Conservation (phyloP, 2,329 filamentous ascomycete species). For the Talaromyces sp. region DNA sequence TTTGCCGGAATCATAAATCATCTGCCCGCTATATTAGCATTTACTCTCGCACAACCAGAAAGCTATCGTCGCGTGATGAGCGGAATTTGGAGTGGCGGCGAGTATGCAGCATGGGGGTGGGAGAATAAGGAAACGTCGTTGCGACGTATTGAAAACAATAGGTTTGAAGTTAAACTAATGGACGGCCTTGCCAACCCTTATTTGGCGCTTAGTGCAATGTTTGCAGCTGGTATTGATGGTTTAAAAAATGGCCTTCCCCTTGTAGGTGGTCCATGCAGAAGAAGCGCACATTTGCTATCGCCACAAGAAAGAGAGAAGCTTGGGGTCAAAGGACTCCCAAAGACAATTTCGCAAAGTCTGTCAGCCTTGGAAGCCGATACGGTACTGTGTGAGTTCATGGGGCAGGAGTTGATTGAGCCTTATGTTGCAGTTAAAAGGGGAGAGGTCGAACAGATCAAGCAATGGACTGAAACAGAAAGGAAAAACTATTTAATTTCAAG, state of each 20-base stretch:
- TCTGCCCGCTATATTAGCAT: constrained; percentile 19
- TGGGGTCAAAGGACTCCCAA: background rate
- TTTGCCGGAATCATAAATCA: constrained; percentile 21
- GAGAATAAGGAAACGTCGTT: constrained; percentile 22
- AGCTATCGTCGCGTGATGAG: constrained; percentile 20
- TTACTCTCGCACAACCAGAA: constrained; percentile 18
- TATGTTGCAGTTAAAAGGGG: constrained; percentile 7
- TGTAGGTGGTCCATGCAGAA: constrained; percentile 4
- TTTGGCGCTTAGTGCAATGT: constrained; percentile 17
- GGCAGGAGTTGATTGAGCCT: background rate
- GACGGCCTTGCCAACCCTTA: constrained; percentile 26
- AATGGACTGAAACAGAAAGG: constrained; percentile 4
- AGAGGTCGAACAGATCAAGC: constrained; percentile 4
- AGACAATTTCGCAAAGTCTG: constrained; percentile 3
- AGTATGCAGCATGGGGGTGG: constrained; percentile 22
- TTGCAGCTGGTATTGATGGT: constrained; percentile 18
- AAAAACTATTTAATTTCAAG: constrained; percentile 8
- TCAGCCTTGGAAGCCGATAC: background rate
- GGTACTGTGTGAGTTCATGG: background rate
- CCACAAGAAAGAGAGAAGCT: background rate
- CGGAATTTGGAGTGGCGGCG: constrained; percentile 22
- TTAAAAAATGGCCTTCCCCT: constrained; percentile 1
- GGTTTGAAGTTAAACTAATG: constrained; percentile 23
- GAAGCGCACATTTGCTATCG: background rate
- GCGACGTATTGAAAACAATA: constrained; percentile 16